Conservation (phyloP, 2,329 filamentous ascomycete genomes). For the Monosporascus sp. region DNA sequence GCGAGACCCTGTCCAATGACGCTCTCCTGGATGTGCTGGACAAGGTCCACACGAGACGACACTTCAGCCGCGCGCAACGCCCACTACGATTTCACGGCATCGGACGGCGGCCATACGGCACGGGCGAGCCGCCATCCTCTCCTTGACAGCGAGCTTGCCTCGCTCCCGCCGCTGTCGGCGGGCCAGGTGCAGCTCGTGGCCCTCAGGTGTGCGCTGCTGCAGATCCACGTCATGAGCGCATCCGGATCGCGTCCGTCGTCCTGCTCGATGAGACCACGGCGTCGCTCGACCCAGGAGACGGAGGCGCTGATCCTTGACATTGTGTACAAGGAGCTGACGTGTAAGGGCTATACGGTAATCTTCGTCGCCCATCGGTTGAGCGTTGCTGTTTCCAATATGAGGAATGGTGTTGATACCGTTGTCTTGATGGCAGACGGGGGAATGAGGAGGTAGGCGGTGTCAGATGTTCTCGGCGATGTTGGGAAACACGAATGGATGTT, state of each 20-base stretch:
- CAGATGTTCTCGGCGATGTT: background rate
- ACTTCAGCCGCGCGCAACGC: conserved; percentile 5
- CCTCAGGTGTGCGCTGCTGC: conserved; percentile 24
- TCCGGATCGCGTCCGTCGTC: conserved; percentile 20
- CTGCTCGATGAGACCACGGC: conserved; percentile 28
- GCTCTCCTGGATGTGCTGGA: conserved; percentile 8
- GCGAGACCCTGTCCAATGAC: conserved; percentile 11
- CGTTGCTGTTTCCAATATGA: conserved; percentile 16
- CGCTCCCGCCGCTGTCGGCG: conserved; percentile 23
- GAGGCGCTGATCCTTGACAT: conserved; percentile 27
- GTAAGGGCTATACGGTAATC: conserved; percentile 25
- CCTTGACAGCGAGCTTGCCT: conserved; percentile 20
- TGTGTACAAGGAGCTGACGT: conserved; percentile 23
- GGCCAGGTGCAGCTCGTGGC: conserved; percentile 29
- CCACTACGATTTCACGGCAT: background rate
- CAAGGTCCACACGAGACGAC: conserved; percentile 12
- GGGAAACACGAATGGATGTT: background rate
- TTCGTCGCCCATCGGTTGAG: conserved; percentile 29
- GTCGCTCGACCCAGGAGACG: conserved; percentile 25
- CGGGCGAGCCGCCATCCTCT: conserved; percentile 6
- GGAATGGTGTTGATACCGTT: conserved; percentile 19
- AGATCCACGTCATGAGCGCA: conserved; percentile 7
- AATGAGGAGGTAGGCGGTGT: conserved; percentile 4
- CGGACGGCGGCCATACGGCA: background rate
- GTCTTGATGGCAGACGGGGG: conserved; percentile 21